Evolutionary conservation across 192 early-diverging fungal genomes (phyloP).

Genomic region (Backusella circina): DNA sequence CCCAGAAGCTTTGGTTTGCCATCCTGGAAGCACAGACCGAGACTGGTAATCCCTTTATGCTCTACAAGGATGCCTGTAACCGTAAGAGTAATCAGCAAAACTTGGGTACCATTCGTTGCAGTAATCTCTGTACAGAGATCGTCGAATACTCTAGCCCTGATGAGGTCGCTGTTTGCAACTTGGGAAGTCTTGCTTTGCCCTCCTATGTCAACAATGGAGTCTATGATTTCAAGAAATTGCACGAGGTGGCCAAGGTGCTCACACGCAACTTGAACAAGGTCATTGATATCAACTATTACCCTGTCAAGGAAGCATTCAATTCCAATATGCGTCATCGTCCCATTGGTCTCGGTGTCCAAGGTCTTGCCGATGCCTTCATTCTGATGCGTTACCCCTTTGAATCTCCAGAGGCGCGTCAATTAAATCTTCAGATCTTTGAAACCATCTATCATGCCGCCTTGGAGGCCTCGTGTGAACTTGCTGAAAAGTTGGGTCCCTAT

Average conservation of each 20-base stretch:
- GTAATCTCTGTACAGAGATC: conserved; percentile 97
- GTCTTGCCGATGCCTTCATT: conserved; percentile 97
- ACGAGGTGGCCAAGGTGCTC: conserved; percentile 80
- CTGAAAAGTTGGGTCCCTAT: conserved; percentile 75
- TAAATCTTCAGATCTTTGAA: conserved; percentile 93
- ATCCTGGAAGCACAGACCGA: conserved; percentile 95
- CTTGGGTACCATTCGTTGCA: conserved; percentile 97
- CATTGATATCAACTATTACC: conserved; percentile 97
- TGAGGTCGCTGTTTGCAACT: conserved; percentile 96
- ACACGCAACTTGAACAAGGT: conserved; percentile 94
- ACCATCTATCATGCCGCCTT: conserved; percentile 95
- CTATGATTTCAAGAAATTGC: conserved; percentile 80
- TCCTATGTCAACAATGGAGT: conserved; percentile 66
- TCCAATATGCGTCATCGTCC: conserved; percentile 96
- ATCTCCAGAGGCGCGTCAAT: conserved; percentile 69
- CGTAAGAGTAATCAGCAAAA: conserved; percentile 99
- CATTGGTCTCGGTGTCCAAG: conserved; percentile 95
- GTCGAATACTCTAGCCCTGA: conserved; percentile 94
- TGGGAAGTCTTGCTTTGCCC: conserved; percentile 92
- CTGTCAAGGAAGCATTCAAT: conserved; percentile 77
- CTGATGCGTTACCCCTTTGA: conserved; percentile 95
- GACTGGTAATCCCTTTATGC: conserved; percentile 96
- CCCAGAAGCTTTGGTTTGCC: conserved; percentile 97
- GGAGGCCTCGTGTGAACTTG: conserved; percentile 90
- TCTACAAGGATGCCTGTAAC: conserved; percentile 99